Percentiles rank a stretch among this genome's conserved stretches.
Evolutionary conservation across 495 filamentous ascomycete species (phyloP).

Genomic region (Aspergillus avenaceus): DNA sequence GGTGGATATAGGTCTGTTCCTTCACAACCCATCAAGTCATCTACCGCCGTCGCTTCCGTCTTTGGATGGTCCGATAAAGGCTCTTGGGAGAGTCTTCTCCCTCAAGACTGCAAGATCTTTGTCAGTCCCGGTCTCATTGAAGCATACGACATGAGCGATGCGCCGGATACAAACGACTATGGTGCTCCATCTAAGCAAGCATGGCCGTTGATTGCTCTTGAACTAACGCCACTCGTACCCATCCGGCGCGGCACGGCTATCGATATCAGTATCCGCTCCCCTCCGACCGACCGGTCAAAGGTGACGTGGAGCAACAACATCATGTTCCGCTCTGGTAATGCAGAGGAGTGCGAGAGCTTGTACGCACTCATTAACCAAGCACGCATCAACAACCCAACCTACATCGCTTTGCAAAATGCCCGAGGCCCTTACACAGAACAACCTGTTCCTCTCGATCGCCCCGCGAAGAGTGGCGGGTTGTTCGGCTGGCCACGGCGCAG

Average conservation of each 20-base stretch:
- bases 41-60: slow-evolving; percentile 69
- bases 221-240: slow-evolving; percentile 83
- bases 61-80: slow-evolving; percentile 83
- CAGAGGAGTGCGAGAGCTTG: slow-evolving; percentile 72
- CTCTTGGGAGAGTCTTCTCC: slow-evolving; percentile 73
- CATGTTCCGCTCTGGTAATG: slow-evolving; percentile 79
- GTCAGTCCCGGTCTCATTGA: slow-evolving; percentile 84
- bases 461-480: slow-evolving; percentile 28
- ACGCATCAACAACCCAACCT: slow-evolving; percentile 82
- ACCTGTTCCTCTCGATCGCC: slow-evolving; percentile 25
- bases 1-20: slow-evolving; percentile 56
- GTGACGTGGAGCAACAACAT: slow-evolving; percentile 70
- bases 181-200: slow-evolving; percentile 30
- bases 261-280: slow-evolving; percentile 89
- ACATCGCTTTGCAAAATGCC: slow-evolving; percentile 75
- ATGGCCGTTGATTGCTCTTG: slow-evolving; percentile 68
- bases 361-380: slow-evolving; percentile 80
- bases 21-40: slow-evolving; percentile 47
- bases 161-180: slow-evolving; percentile 16
- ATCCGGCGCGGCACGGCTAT: slow-evolving; percentile 84
- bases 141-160: slow-evolving; percentile 62
- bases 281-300: slow-evolving; percentile 65
- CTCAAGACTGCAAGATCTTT: slow-evolving; percentile 72
- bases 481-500: slow-evolving; percentile 48
- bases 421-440: slow-evolving; percentile 40